A percentile compares a stretch with the other conserved stretches of the same genome.
Evolutionary conservation across 768 basidiomycete species (phyloP).

Genomic region (Serendipita vermifera): DNA sequence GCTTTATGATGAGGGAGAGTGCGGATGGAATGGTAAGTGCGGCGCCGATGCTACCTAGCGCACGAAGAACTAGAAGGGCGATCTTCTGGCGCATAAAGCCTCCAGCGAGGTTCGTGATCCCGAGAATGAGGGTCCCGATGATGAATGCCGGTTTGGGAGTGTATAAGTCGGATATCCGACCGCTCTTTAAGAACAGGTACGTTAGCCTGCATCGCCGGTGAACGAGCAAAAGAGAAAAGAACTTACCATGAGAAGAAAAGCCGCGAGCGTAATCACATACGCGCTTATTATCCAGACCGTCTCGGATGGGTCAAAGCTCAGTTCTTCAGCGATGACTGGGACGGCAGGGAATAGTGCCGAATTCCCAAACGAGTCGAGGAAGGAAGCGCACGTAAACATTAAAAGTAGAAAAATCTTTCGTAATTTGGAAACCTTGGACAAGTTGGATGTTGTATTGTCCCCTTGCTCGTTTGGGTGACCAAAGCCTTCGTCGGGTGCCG

Average conservation of each 20-base stretch:
- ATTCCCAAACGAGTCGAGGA: too few species aligned
- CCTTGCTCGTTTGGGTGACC: too few species aligned
- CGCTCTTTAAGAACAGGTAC: slow-evolving; percentile 21
- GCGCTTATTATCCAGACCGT: slow-evolving; percentile 33
- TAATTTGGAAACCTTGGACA: too few species aligned
- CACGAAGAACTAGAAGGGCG: slow-evolving; percentile 23
- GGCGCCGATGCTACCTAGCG: slow-evolving; percentile 28
- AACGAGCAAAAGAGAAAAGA: too few species aligned
- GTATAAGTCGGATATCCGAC: slow-evolving; percentile 6
- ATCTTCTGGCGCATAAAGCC: slow-evolving; percentile 25
- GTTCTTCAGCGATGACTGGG: too few species aligned
- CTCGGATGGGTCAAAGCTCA: slow-evolving; percentile 19
- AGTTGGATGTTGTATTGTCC: too few species aligned
- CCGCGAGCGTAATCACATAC: slow-evolving; percentile 31
- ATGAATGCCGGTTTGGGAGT: slow-evolving; percentile 1
- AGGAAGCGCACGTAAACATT: too few species aligned
- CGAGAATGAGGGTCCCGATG: slow-evolving; percentile 19
- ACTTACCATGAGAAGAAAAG: slow-evolving; percentile 29
- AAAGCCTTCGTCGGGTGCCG: too few species aligned
- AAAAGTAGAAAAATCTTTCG: too few species aligned
- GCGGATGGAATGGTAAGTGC: slow-evolving; percentile 40
- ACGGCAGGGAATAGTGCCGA: too few species aligned
- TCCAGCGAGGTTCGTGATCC: slow-evolving; percentile 22
- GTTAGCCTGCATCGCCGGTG: slow-evolving; percentile 27
- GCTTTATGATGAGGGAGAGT: slow-evolving; percentile 34